A percentile compares a stretch with the other conserved stretches of the same genome.
These are phyloP conservation scores for Solanum neorickii DNA, from an alignment of 257 asterid species.

Conservation along the genomic window DNA sequence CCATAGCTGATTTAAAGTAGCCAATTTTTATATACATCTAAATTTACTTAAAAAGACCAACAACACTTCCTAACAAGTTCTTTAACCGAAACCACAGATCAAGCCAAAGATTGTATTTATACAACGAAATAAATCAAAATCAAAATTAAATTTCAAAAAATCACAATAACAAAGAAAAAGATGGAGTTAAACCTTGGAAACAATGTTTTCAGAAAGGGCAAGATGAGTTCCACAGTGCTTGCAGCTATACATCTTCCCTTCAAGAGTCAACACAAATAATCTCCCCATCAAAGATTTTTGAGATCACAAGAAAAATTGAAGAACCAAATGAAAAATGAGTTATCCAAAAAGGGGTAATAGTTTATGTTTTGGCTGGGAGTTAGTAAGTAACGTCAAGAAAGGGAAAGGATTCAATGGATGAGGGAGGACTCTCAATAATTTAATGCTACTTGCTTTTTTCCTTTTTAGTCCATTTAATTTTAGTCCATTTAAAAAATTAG, in stretches of 20 bases:
- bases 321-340: not conserved
- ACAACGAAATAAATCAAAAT: not conserved
- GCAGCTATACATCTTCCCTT: slow-evolving; percentile 9
- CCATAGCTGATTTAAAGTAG: not conserved
- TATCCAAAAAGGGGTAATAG: not conserved
- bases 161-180: not conserved
- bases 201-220: slow-evolving; percentile 4
- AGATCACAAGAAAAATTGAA: not conserved
- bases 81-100: not conserved
- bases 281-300: slow-evolving; percentile 6
- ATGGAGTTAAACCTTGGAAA: slow-evolving; percentile 1
- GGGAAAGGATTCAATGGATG: not conserved
- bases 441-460: too few relatives aligned
- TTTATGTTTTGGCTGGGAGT: not conserved
- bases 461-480: not conserved
- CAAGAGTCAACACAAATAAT: slow-evolving; percentile 6
- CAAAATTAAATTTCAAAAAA: too few relatives aligned
- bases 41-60: not conserved
- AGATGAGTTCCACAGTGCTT: slow-evolving; percentile 14
- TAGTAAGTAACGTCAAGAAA: not conserved
- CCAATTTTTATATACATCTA: not conserved
- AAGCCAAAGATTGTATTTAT: not conserved
- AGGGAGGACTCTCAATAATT: not conserved
- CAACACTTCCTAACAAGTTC: not conserved
- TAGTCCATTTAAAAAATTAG: too few relatives aligned